A percentile compares a stretch with the other conserved stretches of the same genome.
Evolutionary conservation across 495 filamentous ascomycete genomes (phyloP).

Genomic region (Lentithecium fluviatile): DNA sequence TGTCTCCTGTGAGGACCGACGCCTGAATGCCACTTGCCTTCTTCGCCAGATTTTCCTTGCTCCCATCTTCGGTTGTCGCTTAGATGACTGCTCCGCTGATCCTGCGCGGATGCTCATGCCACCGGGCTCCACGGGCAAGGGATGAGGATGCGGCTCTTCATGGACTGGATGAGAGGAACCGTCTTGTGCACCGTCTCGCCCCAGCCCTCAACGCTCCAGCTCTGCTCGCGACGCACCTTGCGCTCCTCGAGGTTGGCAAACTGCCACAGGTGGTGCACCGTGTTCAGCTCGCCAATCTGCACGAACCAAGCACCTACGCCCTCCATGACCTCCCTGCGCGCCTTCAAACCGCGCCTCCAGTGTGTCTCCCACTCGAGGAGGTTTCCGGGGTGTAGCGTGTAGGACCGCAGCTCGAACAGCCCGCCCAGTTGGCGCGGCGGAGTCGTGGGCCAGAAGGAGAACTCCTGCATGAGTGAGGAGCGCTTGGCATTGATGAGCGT

Average conservation of each 20-base stretch:
- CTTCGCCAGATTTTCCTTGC: not conserved
- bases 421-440: conserved; percentile 86
- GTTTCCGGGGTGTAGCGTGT: conserved; percentile 93
- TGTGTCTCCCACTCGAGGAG: conserved; percentile 98
- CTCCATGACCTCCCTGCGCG: conserved; percentile 93
- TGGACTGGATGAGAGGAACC: conserved; percentile 90
- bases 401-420: conserved; percentile 93
- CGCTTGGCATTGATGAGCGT: conserved; percentile 76
- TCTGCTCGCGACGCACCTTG: conserved; percentile 86
- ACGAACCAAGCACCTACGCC: conserved; percentile 99
- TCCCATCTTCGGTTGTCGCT: not conserved
- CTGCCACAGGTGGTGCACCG: conserved; percentile 97
- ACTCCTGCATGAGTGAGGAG: conserved; percentile 96
- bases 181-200: conserved; percentile 98
- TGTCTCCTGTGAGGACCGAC: not conserved
- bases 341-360: conserved; percentile 89
- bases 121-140: conserved; percentile 97
- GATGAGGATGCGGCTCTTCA: conserved; percentile 91
- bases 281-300: conserved; percentile 96
- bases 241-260: conserved; percentile 95
- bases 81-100: not conserved
- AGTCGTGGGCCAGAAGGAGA: conserved; percentile 98
- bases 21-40: conserved; percentile 1
- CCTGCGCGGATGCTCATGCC: conserved; percentile 49
- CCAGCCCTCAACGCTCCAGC: conserved; percentile 94